These are phyloP conservation scores for Clavispora phyllophila DNA, from an alignment of 805 yeast genomes.

Conservation along the genomic window DNA sequence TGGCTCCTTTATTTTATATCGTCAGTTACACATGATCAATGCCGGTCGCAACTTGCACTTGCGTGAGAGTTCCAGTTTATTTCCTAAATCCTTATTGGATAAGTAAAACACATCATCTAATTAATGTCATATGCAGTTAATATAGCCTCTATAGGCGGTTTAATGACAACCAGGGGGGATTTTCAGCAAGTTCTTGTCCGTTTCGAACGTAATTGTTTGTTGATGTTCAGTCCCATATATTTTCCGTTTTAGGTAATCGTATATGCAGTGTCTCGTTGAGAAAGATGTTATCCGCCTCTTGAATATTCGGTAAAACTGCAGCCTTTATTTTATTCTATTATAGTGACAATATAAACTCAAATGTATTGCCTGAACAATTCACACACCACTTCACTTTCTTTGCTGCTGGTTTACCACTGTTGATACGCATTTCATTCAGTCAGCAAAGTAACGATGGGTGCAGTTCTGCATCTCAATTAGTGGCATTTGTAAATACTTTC, in stretches of 20 bases:
- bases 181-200: too few relatives aligned
- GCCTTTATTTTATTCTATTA: background rate
- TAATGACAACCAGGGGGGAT: background rate
- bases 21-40: too few relatives aligned
- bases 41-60: too few relatives aligned
- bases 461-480: slow-evolving; percentile 8
- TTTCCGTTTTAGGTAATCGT: background rate
- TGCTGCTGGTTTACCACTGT: too few relatives aligned
- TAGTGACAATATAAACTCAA: too few relatives aligned
- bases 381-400: too few relatives aligned
- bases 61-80: too few relatives aligned
- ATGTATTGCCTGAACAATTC: too few relatives aligned
- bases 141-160: background rate
- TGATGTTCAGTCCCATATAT: background rate
- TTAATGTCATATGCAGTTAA: too few relatives aligned
- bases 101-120: too few relatives aligned
- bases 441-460: background rate
- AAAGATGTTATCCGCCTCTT: background rate
- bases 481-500: slow-evolving; percentile 14
- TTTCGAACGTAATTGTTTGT: background rate
- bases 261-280: background rate
- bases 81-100: too few relatives aligned
- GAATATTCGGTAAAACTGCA: background rate
- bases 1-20: too few relatives aligned
- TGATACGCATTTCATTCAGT: background rate